phyloP scores from a whole-genome alignment of 441 rosid genomes.

The Breynia disticha region DNA sequence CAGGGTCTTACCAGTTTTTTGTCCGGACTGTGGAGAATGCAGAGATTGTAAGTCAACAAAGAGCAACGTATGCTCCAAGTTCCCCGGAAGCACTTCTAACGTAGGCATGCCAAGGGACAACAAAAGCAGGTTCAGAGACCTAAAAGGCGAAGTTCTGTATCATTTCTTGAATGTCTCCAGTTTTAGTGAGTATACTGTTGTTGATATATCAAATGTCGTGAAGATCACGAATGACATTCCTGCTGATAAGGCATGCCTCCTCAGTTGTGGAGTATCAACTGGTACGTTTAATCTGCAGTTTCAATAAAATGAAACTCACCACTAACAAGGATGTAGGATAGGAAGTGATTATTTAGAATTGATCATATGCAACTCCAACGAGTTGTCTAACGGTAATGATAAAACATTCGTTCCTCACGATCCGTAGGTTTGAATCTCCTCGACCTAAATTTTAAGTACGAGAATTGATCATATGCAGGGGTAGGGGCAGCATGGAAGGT shows the following conservation, averaged over 20 bases:
- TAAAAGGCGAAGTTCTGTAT: constrained; percentile 39
- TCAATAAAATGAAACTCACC: not conserved
- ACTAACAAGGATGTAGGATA: too few species aligned
- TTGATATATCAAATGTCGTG: constrained; percentile 48
- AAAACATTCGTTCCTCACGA: too few species aligned
- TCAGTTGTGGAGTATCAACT: constrained; percentile 55
- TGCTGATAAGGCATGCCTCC: constrained; percentile 44
- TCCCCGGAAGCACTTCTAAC: not conserved
- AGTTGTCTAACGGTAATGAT: too few species aligned
- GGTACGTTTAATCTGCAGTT: constrained; percentile 17
- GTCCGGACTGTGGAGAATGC: constrained; percentile 40
- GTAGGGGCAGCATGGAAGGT: constrained; percentile 41
- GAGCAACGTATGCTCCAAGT: constrained; percentile 38
- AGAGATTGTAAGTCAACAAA: constrained; percentile 43
- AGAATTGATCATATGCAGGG: too few species aligned
- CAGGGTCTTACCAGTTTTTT: constrained; percentile 47
- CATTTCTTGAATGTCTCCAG: constrained; percentile 54
- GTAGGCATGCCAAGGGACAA: constrained; percentile 40
- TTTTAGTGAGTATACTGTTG: constrained; percentile 58
- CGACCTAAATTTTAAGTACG: too few species aligned
- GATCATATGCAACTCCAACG: too few species aligned
- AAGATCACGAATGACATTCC: constrained; percentile 39
- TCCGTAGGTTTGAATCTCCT: too few species aligned
- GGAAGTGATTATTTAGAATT: not conserved
- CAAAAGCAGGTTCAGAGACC: constrained; percentile 42